Evolutionary conservation across 768 basidiomycete genomes (phyloP).

Genomic region (Panaeolus cyanescens): DNA sequence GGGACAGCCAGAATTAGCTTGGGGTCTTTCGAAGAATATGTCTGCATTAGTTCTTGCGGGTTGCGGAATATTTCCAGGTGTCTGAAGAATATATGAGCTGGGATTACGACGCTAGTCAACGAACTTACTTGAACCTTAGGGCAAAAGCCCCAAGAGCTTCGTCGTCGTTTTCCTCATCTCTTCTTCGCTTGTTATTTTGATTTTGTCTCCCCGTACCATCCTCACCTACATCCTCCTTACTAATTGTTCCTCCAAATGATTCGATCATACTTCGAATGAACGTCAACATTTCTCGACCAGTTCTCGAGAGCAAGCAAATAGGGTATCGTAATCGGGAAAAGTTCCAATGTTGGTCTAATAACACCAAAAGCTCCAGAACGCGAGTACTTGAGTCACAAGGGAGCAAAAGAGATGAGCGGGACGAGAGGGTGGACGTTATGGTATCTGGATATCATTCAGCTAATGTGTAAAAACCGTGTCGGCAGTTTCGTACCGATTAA

Average conservation of each 20-base stretch:
- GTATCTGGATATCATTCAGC: constrained; percentile 56
- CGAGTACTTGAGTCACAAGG: constrained; percentile 95
- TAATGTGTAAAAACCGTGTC: not conserved
- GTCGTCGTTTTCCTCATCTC: constrained; percentile 69
- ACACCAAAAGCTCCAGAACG: constrained; percentile 92
- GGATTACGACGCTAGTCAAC: not conserved
- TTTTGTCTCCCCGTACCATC: constrained; percentile 60
- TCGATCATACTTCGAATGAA: constrained; percentile 98
- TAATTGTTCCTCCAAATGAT: constrained; percentile 96
- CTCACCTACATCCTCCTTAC: constrained; percentile 89
- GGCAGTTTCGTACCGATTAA: constrained; percentile 65
- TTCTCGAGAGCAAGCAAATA: constrained; percentile 90
- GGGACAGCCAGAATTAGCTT: constrained; percentile 95
- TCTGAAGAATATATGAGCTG: constrained; percentile 39
- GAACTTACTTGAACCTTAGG: constrained; percentile 82
- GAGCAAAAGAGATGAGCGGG: constrained; percentile 80
- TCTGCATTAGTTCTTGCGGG: constrained; percentile 76
- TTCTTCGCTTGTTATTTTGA: constrained; percentile 52
- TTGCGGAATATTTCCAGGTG: constrained; percentile 91
- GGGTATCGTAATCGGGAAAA: constrained; percentile 84
- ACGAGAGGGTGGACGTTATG: constrained; percentile 82
- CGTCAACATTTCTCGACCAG: constrained; percentile 90
- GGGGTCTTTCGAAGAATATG: constrained; percentile 84
- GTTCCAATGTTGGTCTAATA: constrained; percentile 97
- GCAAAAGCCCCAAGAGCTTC: constrained; percentile 86